Evolutionary conservation across 192 early-diverging fungal species (phyloP).

Genomic region (Coemansia sp.): DNA sequence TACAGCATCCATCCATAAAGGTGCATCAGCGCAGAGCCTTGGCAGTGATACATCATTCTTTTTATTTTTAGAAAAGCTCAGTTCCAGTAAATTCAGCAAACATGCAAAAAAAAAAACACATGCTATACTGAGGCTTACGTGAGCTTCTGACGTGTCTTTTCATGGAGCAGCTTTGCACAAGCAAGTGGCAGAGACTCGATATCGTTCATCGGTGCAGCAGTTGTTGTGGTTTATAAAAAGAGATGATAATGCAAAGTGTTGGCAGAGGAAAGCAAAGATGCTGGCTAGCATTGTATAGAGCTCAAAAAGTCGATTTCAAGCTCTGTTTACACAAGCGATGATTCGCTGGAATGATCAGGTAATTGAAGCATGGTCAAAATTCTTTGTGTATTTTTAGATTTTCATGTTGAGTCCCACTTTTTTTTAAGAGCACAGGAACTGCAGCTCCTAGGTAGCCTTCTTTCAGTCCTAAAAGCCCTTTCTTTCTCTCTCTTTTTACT

Average conservation of each 20-base stretch:
- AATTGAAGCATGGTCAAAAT: too few relatives aligned
- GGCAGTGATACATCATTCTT: neutral
- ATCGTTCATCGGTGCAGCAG: slow-evolving; percentile 13
- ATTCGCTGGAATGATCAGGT: too few relatives aligned
- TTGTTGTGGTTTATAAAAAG: neutral
- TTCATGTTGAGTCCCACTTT: neutral
- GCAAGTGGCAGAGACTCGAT: slow-evolving; percentile 32
- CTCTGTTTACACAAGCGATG: too few relatives aligned
- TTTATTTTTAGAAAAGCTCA: neutral
- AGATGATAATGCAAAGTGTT: too few relatives aligned
- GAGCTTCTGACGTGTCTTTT: slow-evolving; percentile 44
- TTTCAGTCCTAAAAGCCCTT: neutral
- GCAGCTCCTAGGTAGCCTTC: neutral
- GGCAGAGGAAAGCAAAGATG: too few relatives aligned
- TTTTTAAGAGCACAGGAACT: too few relatives aligned
- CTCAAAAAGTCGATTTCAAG: too few relatives aligned
- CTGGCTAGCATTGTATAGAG: too few relatives aligned
- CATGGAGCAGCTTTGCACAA: slow-evolving; percentile 43
- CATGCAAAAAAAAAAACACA: neutral
- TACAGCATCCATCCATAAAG: slow-evolving; percentile 7
- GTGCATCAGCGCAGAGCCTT: neutral
- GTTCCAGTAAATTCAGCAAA: neutral
- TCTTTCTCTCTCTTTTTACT: neutral
- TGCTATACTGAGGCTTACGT: slow-evolving; percentile 17
- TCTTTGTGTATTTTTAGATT: slow-evolving; percentile 9